Base-by-base conservation (phyloP, 2,329 filamentous ascomycete species). In the Thelonectria olida region DNA sequence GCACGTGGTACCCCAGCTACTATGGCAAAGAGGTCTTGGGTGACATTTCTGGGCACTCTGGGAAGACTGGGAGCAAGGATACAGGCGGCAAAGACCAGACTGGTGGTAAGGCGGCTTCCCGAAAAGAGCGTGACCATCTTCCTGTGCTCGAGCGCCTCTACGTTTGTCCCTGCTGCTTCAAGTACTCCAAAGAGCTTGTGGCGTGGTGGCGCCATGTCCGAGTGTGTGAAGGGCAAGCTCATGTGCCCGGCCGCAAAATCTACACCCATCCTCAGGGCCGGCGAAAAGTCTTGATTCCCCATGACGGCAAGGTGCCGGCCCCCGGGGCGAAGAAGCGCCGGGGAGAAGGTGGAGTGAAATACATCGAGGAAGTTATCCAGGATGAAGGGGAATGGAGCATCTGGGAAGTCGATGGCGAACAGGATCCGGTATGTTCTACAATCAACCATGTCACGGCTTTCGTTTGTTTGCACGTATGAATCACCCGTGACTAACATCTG, bases 141-240 rank as follows among this genome's bases (percentile, higher is more conserved):
- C 79, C 80, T 1, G 80, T 87, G 70, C 84, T 92, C 15, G 87
- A 90, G 65, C 80, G 89, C 57, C 81, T 98, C 7, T 96, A 94
- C 70, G 91, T 98, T 31, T 99, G 96, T 74, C 90, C 92, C 31
- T 91, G 88, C 82, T 99, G 96, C 81, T 98, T 98, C 83, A 95
- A 94, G 74, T 99, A 99, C 77, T 91, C 90, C 34, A 86, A 83
- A 66, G 87, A 89, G 71, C 75, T 88, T 12, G 80, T 85, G 19
- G 78, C 83, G 1, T 89, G 86, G 85, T 81, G 81, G 71, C 80
- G 81, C 19, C 88, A 91, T 69, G 82, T 87, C 17, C 80, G 80
- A 23, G 75, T 82, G 34, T 93, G 90, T 76, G 82, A 85, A 69
- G 76, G 77, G 61, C 82, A 73, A 38, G 76, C 76, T 13, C 68